Evolutionary conservation across 495 filamentous ascomycete genomes (phyloP).

Genomic region (Penicillium cinerascens): DNA sequence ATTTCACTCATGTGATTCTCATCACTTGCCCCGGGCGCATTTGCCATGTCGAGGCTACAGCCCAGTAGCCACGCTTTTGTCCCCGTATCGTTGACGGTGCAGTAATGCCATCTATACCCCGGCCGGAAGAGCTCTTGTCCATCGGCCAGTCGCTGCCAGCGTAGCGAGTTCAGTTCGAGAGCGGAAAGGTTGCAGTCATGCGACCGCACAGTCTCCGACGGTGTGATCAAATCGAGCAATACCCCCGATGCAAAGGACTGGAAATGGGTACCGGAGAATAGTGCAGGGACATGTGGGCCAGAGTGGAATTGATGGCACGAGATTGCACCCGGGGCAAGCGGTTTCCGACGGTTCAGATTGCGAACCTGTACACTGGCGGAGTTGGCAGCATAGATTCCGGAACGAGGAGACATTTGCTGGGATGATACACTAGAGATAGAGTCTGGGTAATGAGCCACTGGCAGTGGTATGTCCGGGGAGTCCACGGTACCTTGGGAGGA

Average conservation of each 20-base stretch:
- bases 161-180: conserved; percentile 76
- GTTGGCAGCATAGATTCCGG: conserved; percentile 82
- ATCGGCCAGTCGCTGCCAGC: conserved; percentile 92
- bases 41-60: conserved; percentile 66
- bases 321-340: conserved; percentile 81
- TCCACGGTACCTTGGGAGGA: conserved; percentile 65
- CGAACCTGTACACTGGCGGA: conserved; percentile 82
- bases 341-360: conserved; percentile 64
- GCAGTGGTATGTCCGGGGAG: conserved; percentile 23
- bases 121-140: conserved; percentile 86
- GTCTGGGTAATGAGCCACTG: conserved; percentile 43
- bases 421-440: conserved; percentile 34
- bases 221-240: conserved; percentile 89
- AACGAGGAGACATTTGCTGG: conserved; percentile 46
- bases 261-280: conserved; percentile 87
- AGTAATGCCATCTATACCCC: conserved; percentile 95
- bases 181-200: conserved; percentile 88
- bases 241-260: conserved; percentile 92
- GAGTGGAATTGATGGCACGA: conserved; percentile 86
- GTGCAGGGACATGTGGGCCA: conserved; percentile 80
- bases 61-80: conserved; percentile 97
- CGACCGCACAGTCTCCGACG: conserved; percentile 74
- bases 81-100: conserved; percentile 84
- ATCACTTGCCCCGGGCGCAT: conserved; percentile 49
- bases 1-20: conserved; percentile 94